Base-by-base conservation (phyloP, 148 eudicot species). In the Rhododendron molle region DNA sequence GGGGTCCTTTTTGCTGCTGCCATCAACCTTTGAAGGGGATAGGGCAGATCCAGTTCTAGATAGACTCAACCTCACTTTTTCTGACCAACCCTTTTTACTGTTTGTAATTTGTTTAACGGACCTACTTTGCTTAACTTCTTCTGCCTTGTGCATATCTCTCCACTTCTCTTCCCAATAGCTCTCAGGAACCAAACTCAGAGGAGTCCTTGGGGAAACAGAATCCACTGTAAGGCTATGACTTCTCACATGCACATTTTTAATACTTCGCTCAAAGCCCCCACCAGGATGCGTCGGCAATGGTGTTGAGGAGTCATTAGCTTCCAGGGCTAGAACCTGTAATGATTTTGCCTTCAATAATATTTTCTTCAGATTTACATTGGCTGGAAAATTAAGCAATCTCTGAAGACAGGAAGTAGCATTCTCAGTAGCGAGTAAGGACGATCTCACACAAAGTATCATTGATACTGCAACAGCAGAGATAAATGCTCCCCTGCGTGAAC, bases 131-230 rank as follows among this genome's bases (percentile, higher is more conserved):
- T 89, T 89, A 43, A 86, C 82, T 88, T 94, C 92, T 91, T 93
- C 96, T 88, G 90, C 98, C 87, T 92, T 93, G 84, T 93, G 94
- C 80, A 91, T 44, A 92, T 89, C 93, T 88, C 99, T 92, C 99
- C 99, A 97, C 83, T 94, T 94, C 83, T 94, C 98, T 91, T 97
- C 99, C 99, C 99, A 97, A 81, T 97, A 97, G 84, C 95, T 97
- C 87, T 95, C 98, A 43, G 98, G 98, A 46, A 94, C 91, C 60
- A 81, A 78, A 85, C 85, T 89, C 52, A 91, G 80, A 30, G 94
- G 92, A 54, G 89, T 85, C 89, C 82, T 87, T 3, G 90, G 90
- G 82, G 93, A 90, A 89, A 81, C 79, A 73, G 94, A 89, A 88
- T 93, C 98, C 9, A 88, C 81, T 32, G 95, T 91, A 72, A 88